Base-by-base conservation (phyloP, 1,139 yeast species). In the Saccharomyces hybrid region DNA sequence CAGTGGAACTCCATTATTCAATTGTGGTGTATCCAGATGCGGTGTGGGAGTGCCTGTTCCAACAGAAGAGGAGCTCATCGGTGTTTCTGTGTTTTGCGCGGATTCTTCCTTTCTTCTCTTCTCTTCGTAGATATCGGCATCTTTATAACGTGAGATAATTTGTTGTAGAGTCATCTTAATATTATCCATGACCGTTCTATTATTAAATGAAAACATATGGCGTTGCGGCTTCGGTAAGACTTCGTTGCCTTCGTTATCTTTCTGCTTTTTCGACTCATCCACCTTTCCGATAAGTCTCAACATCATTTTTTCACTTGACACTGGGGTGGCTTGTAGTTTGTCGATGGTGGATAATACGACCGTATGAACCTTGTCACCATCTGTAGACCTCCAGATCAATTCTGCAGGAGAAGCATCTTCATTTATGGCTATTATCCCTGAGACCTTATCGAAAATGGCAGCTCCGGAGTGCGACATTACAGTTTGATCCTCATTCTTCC, bases 281-380 rank as follows among this genome's bases (percentile, higher is more conserved):
- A 62, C 70, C 38, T 75, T 76, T 47, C 82, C 78, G 11, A 80
- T 72, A 27, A 89, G 73, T 65, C 81, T 81, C 52, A 89, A 70
- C 71, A 83, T 80, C 83, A 86, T 81, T 64, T 84, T 85, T 19
- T 86, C 86, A 34, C 83, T 76, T 0, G 82, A 73, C 11, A 86
- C 85, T 26, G 88, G 86, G 0, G 96, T 82, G 0, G 91, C 95
- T 65, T 86, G 89, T 42, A 89, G 70, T 57, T 79, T 79, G n/a
- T 75, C 73, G 48, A 85, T 77, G 25, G 78, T 72, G 57, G 80
- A 80, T 53, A 86, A 71, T 16, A 82, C 71, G 4, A 75, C 62
- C 27, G 77, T 70, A 19, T 73, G 72, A 5, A 74, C 73, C 55
- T 78, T 80, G 52, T 76, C 78, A 46, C 77, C 76, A 60, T 84